Base-by-base conservation (phyloP, 1,284 basidiomycete genomes). In the Jaminaea rosea region DNA sequence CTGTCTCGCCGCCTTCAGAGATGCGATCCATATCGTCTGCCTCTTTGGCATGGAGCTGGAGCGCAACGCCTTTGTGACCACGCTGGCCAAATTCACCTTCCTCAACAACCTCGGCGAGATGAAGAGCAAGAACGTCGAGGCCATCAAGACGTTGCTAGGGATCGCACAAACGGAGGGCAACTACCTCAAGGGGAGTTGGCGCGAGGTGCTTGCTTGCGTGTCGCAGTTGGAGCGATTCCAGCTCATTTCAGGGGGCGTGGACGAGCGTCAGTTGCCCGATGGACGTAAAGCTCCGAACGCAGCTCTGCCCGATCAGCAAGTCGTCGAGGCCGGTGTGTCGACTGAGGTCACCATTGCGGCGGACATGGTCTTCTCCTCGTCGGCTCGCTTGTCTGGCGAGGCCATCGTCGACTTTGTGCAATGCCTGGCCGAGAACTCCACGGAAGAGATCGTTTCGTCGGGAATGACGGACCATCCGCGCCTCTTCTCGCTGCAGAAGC, bases 361-460 rank as follows among this genome's bases (percentile, higher is more conserved):
- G 4, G 94, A 99, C 73, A 96, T 96, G 88, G 92, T 99, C 24
- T 99, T 99, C 76, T 96, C 93, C 3, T 80, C 91, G 13, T 93
- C 89, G 61, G 89, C 92, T 64, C 88, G 88, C 67, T 79, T 99
- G 26, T 89, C 89, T 23, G 94, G 94, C 39, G 88, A 85, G 42
- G 94, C 94, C 11, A 99, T 99, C 60, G 88, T 97, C 49, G 90
- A 98, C 74, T 99, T 99, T 69, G 94, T 98, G 2, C 86, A 86
- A 74, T 90, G 94, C 1, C 80, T 99, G 2, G 91, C 89, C 72
- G 89, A 94, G 67, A 88, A 99, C 27, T 98, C 94, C 32, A 97
- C 93, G 94, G 91, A 98, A 72, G 94, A 99, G 77, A 99, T 99
- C 48, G 91, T 96, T 75, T 92, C 90, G 1, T 96, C 92, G 0